phyloP scores from a whole-genome alignment of 2,329 filamentous ascomycete species.

The Ascochyta viciae-villosae region DNA sequence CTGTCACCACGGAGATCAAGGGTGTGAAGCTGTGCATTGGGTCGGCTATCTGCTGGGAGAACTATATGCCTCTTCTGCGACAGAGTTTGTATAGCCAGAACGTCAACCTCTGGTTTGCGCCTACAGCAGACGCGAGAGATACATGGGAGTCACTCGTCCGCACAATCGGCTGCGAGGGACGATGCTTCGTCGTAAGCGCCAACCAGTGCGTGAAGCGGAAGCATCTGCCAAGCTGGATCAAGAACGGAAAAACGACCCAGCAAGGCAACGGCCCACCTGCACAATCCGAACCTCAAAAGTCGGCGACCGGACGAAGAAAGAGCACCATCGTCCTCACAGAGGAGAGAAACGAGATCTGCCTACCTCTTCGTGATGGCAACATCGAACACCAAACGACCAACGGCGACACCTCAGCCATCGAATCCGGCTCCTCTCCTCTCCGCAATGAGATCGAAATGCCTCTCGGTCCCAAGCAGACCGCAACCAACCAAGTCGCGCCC shows the following conservation, averaged over 20 bases:
- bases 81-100: slow-evolving; percentile 88
- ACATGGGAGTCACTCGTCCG: slow-evolving; percentile 85
- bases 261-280: background rate
- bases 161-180: slow-evolving; percentile 80
- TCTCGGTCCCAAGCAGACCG: slow-evolving; percentile 24
- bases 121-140: slow-evolving; percentile 84
- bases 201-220: slow-evolving; percentile 78
- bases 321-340: slow-evolving; percentile 52
- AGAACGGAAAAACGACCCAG: slow-evolving; percentile 16
- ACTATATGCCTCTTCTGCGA: slow-evolving; percentile 89
- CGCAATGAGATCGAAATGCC: slow-evolving; percentile 23
- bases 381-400: slow-evolving; percentile 13
- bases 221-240: slow-evolving; percentile 66
- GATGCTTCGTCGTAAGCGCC: slow-evolving; percentile 83
- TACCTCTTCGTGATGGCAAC: slow-evolving; percentile 41
- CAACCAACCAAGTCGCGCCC: slow-evolving; percentile 12
- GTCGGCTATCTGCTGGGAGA: slow-evolving; percentile 95
- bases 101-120: slow-evolving; percentile 88
- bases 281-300: slow-evolving; percentile 2
- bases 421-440: slow-evolving; percentile 23
- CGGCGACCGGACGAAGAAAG: slow-evolving; percentile 38
- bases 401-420: slow-evolving; percentile 33
- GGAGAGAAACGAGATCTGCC: slow-evolving; percentile 56
- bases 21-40: slow-evolving; percentile 82
- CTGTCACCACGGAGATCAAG: slow-evolving; percentile 79